Evolutionary conservation across 495 filamentous ascomycete genomes (phyloP), one percentile per base, ranked within the genome.

Genomic region (Achaetomiella virescens): DNA sequence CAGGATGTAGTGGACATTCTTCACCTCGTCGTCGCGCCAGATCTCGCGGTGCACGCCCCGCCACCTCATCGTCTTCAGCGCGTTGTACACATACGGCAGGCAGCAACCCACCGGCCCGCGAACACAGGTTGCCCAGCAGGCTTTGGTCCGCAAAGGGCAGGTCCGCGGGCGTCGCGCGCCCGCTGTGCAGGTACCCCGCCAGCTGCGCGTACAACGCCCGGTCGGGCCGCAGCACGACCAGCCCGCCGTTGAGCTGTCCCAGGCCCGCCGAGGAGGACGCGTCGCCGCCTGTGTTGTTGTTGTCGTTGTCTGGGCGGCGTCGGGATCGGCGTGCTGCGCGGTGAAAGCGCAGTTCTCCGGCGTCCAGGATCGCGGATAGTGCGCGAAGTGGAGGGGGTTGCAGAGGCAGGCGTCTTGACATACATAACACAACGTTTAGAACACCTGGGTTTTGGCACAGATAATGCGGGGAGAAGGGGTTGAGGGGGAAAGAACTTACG

Each of bases 1-100:
- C n/a, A 93, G 64, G 21, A 95, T 85, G 62, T 87, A 91, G 66
- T 93, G 89, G 17, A 91, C 65, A 66, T 88, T 89, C 77, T 87
- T 90, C 17, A 93, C 86, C 55, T 77, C 61, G 14, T 83, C 81
- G 65, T 93, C 89, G 27, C 78, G 3, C 52, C 89, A 93, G 52
- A 92, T 88, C 36, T 75, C 63, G 42, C 74, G 70, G 58, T 95
- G 89, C 50, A 90, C 85, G 7, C 76, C 79, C 37, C 77, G 64
- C 81, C 80, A 80, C 36, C 88, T 76, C 66, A 91, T 58, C 17
- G 89, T 89, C 74, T 91, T 91, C 41, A 93, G 71, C 42, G 86
- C 89, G 69, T 95, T 95, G 69, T 92, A 93, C 22, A 82, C 74
- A 54, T 91, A 93, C 24, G 87, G 84, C 43, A 95, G 67, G 8